phyloP scores from a whole-genome alignment of 495 filamentous ascomycete genomes.

The Xylaria nigripes region DNA sequence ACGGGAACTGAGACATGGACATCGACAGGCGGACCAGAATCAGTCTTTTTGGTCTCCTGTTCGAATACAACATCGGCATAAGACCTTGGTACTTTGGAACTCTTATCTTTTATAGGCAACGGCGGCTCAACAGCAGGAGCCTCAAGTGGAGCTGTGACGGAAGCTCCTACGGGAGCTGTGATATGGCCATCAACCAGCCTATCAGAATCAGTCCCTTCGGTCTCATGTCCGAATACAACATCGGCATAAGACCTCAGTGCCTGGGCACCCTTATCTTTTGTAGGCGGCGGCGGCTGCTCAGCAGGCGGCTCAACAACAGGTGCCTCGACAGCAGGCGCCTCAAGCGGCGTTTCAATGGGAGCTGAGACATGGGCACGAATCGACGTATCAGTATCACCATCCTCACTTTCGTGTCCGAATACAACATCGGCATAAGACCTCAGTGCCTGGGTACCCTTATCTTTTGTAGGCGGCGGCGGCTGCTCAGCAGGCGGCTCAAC shows the following conservation, averaged over 20 bases:
- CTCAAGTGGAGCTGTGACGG: background rate
- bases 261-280: no score
- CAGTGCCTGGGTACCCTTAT: slow-evolving; percentile 1
- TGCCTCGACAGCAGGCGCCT: background rate
- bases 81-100: no score
- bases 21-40: no score
- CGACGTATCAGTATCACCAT: background rate
- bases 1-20: background rate
- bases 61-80: no score
- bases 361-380: background rate
- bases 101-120: no score
- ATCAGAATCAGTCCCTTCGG: background rate
- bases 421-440: background rate
- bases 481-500: background rate
- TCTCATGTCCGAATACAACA: no score
- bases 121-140: background rate
- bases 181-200: background rate
- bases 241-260: no score
- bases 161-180: background rate
- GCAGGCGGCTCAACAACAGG: background rate
- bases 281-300: no score
- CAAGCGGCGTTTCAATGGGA: background rate
- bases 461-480: background rate
- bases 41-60: no score
- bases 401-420: background rate